These are phyloP conservation scores for Pichia sp. DNA, from an alignment of 1,139 yeast genomes.

Conservation along the genomic window DNA sequence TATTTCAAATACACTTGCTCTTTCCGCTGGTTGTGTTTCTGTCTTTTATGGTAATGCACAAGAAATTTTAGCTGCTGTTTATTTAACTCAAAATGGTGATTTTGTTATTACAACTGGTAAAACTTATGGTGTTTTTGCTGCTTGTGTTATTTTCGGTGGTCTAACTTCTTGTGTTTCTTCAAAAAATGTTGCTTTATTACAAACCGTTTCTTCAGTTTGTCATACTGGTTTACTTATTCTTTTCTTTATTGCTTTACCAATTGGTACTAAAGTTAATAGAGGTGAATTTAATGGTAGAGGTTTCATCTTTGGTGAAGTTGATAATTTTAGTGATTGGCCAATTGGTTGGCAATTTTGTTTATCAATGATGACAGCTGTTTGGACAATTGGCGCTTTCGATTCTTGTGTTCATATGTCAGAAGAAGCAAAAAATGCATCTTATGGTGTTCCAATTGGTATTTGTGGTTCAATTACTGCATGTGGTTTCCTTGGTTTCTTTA, in stretches of 20 bases:
- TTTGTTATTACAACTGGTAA: slow-evolving; percentile 42
- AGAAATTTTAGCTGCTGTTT: slow-evolving; percentile 46
- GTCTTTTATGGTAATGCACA: slow-evolving; percentile 53
- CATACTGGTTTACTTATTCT: slow-evolving; percentile 50
- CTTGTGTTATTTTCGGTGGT: slow-evolving; percentile 41
- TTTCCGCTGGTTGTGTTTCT: slow-evolving; percentile 51
- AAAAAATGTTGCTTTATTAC: slow-evolving; percentile 48
- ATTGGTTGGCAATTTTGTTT: slow-evolving; percentile 57
- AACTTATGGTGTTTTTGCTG: slow-evolving; percentile 51
- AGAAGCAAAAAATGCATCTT: slow-evolving; percentile 59
- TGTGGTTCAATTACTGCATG: slow-evolving; percentile 52
- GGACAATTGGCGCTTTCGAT: slow-evolving; percentile 66
- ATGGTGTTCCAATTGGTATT: slow-evolving; percentile 61
- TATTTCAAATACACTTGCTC: slow-evolving; percentile 50
- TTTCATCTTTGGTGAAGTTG: slow-evolving; percentile 51
- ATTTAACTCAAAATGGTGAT: slow-evolving; percentile 40
- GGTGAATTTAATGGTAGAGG: slow-evolving; percentile 34
- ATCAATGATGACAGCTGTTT: slow-evolving; percentile 53
- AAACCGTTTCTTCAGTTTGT: slow-evolving; percentile 49
- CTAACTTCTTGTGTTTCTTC: slow-evolving; percentile 44
- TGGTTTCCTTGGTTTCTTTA: slow-evolving; percentile 53
- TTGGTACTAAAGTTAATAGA: slow-evolving; percentile 34
- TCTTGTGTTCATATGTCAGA: slow-evolving; percentile 68
- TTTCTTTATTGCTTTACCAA: slow-evolving; percentile 65
- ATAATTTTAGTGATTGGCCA: slow-evolving; percentile 52